A percentile compares a stretch with the other conserved stretches of the same genome.
Evolutionary conservation across 2,329 filamentous ascomycete species (phyloP).

Genomic region (Seiridium unicorne): DNA sequence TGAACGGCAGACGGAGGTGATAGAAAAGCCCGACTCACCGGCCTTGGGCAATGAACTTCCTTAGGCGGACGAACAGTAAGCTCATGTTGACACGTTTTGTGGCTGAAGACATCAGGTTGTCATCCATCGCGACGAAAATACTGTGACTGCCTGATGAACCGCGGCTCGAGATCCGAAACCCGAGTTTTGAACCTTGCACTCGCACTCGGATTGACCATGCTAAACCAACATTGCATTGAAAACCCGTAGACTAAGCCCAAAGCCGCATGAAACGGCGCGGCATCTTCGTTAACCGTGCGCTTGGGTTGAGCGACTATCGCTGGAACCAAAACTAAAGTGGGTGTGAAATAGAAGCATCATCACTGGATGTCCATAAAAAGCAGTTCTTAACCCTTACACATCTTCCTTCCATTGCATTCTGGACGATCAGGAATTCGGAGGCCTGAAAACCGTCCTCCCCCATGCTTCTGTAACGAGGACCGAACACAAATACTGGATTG

Average conservation of each 20-base stretch:
- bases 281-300: neutral
- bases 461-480: neutral
- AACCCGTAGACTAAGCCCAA: neutral
- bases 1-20: neutral
- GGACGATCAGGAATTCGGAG: too few relatives aligned
- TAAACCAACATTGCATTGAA: too few relatives aligned
- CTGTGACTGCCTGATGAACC: too few relatives aligned
- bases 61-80: neutral
- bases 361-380: neutral
- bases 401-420: too few relatives aligned
- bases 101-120: too few relatives aligned
- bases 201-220: neutral
- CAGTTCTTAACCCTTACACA: too few relatives aligned
- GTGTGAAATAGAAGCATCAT: slow-evolving; percentile 4
- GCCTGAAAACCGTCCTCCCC: too few relatives aligned
- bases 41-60: neutral
- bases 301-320: neutral
- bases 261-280: neutral
- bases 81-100: neutral
- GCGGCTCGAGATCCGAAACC: too few relatives aligned
- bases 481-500: neutral
- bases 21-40: slow-evolving; percentile 1
- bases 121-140: too few relatives aligned
- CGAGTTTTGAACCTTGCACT: neutral
- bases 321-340: neutral